Base-by-base conservation (phyloP, 2,329 filamentous ascomycete species). In the Aspergillus jensenii region DNA sequence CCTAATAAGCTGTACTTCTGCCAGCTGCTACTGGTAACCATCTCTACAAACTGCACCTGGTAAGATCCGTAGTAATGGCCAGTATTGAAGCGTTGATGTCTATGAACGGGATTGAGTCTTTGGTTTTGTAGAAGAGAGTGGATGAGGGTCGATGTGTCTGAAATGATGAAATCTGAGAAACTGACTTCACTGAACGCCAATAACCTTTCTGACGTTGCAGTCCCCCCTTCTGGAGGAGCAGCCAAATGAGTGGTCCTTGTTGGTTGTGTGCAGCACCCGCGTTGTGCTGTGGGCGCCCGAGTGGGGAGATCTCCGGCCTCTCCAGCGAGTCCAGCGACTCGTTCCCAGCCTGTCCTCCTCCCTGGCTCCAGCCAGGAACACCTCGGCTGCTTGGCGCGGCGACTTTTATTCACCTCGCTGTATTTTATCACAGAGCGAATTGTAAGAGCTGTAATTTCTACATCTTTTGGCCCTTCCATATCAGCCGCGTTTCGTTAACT, bases 261-360 rank as follows among this genome's bases (percentile, higher is more conserved):
- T 58, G 41, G 39, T 43, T 23, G 31, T 39, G 59, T 57, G 58
- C 61, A 62, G 56, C 58, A 65, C 59, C 59, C 59, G 57, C 58
- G 56, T 57, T 59, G 58, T 62, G 59, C 53, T 52, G 62, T 65
- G 61, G 64, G 52, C 59, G 64, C 45, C 45, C 53, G 44, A 59
- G 64, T 63, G 65, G 65, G 59, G 65, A 58, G 65, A 67, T 67
- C 65, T 67, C 65, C 63, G 56, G 57, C 53, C 40, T 55, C 52
- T 53, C 59, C 63, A 55, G 57, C 65, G 62, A 65, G 60, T 65
- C 58, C 63, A 55, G 57, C 65, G 62, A 65, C 59, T 67, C 60
- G 58, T 63, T 55, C 58, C 63, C 63, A 64, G 60, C 60, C 62
- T 31, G 15, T 37, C 62, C 61, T 63, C 50, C 64, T 61, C 59